Evolutionary conservation across 306 rosid genomes (phyloP).

Genomic region (Cucurbita maxima): DNA sequence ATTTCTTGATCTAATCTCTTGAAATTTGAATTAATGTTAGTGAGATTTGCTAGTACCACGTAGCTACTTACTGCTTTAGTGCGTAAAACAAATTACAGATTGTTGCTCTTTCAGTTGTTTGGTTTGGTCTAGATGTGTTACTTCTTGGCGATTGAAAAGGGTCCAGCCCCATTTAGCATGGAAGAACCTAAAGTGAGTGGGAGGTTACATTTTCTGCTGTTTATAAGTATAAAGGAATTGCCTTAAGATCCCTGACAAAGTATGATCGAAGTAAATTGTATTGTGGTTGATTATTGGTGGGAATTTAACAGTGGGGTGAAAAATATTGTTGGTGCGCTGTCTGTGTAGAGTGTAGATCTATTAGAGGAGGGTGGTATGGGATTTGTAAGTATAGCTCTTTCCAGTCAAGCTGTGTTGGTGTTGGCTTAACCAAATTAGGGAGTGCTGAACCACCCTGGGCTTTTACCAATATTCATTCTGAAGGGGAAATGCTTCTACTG

Average conservation of each 20-base stretch:
- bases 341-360: neutral
- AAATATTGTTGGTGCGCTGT: neutral
- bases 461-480: neutral
- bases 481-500: neutral
- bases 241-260: neutral
- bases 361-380: neutral
- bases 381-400: neutral
- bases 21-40: neutral
- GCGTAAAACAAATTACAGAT: neutral
- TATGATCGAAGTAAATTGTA: neutral
- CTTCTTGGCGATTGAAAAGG: neutral
- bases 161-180: neutral
- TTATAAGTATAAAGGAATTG: neutral
- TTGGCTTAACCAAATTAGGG: neutral
- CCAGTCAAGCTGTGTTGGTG: neutral
- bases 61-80: neutral
- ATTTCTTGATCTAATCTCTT: neutral
- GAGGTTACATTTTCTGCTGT: neutral
- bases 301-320: neutral
- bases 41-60: neutral
- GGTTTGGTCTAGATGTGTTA: neutral
- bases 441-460: neutral
- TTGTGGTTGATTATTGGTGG: neutral
- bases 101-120: neutral
- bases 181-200: neutral